phyloP scores from a whole-genome alignment of 1,284 basidiomycete genomes.

The Apiotrichum gamsii region DNA sequence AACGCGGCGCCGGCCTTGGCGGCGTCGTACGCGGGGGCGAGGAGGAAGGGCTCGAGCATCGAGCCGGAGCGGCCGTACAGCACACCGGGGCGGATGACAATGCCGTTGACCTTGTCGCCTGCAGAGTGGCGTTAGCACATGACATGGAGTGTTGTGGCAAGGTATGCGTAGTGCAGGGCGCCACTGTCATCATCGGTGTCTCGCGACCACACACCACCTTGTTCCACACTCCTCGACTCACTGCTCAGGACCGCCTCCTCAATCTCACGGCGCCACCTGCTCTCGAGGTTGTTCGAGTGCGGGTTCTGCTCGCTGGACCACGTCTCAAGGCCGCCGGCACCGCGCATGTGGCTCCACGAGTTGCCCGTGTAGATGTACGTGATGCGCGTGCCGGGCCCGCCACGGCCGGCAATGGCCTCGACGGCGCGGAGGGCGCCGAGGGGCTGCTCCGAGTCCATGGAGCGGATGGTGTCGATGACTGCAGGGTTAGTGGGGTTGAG shows the following conservation, averaged over 20 bases:
- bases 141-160: no score
- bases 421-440: slow-evolving; percentile 30
- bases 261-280: slow-evolving; percentile 30
- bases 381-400: slow-evolving; percentile 45
- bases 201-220: no score
- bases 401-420: slow-evolving; percentile 19
- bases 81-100: slow-evolving; percentile 38
- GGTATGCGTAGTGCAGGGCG: no score
- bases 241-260: slow-evolving; percentile 31
- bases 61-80: slow-evolving; percentile 45
- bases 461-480: slow-evolving; percentile 46
- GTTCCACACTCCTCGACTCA: slow-evolving; percentile 14
- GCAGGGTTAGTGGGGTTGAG: not conserved
- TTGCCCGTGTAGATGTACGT: slow-evolving; percentile 54
- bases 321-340: slow-evolving; percentile 29
- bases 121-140: not conserved
- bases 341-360: slow-evolving; percentile 50
- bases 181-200: no score
- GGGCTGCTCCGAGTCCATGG: slow-evolving; percentile 40
- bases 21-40: slow-evolving; percentile 32
- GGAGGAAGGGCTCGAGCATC: slow-evolving; percentile 47
- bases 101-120: slow-evolving; percentile 21
- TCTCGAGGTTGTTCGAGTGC: slow-evolving; percentile 5
- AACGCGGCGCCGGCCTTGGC: slow-evolving; percentile 48
- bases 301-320: slow-evolving; percentile 36